phyloP scores from a whole-genome alignment of 352 stramenopile species.

The Phytophthora pseudosyringae region DNA sequence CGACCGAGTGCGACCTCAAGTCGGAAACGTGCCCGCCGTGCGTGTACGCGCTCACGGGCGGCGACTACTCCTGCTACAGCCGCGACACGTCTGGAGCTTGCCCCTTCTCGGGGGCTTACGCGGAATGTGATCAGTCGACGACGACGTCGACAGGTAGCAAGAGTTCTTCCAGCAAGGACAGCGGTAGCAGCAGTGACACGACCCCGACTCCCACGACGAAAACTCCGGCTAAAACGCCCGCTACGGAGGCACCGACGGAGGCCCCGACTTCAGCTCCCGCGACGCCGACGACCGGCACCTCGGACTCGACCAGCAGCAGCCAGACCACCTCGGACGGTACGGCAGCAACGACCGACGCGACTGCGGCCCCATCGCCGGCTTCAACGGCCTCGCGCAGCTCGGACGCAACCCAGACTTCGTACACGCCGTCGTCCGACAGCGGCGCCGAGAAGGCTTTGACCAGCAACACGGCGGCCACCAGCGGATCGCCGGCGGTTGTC shows the following conservation, averaged over 20 bases:
- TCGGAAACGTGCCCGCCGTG: conserved; percentile 60
- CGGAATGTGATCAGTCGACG: conserved; percentile 35
- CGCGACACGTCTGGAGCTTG: conserved; percentile 28
- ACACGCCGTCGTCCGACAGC: conserved; percentile 3
- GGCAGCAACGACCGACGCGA: neutral
- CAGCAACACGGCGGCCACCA: conserved; percentile 10
- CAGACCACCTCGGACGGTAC: conserved; percentile 9
- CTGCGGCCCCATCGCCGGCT: neutral
- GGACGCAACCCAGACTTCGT: conserved; percentile 9
- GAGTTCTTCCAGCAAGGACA: conserved; percentile 5
- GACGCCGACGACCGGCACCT: conserved; percentile 1
- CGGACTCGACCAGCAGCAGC: conserved; percentile 3
- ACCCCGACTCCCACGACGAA: conserved; percentile 11
- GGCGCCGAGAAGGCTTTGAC: conserved; percentile 14
- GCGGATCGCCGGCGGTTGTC: conserved; percentile 34
- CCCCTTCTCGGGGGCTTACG: conserved; percentile 31
- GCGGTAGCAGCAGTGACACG: conserved; percentile 5
- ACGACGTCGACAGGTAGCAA: conserved; percentile 11
- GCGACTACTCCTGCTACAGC: conserved; percentile 74
- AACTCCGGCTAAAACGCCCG: conserved; percentile 15
- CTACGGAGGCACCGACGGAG: conserved; percentile 1
- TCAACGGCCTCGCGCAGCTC: neutral
- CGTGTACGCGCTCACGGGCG: conserved; percentile 67
- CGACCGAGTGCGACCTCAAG: conserved; percentile 53
- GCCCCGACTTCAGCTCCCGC: neutral